A percentile compares a stretch with the other conserved stretches of the same genome.
phyloP scores from a whole-genome alignment of 2,329 filamentous ascomycete genomes.

The Paraphaeosphaeria sporulosa region DNA sequence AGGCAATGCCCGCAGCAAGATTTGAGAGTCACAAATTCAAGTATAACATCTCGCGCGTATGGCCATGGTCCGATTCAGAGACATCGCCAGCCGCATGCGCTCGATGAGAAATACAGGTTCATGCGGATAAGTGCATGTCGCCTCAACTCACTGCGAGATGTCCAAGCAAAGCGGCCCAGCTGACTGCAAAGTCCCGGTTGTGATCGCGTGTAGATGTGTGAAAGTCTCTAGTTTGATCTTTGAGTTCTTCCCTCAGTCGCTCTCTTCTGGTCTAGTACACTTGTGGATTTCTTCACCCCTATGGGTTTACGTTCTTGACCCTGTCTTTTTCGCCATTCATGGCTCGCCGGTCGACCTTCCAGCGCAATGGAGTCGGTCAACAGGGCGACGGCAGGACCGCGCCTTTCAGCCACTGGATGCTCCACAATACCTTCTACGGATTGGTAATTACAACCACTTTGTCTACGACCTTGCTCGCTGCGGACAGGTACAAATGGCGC shows the following conservation, averaged over 20 bases:
- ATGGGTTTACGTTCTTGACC: constrained; percentile 18
- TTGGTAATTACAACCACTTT: constrained; percentile 34
- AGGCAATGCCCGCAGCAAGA: constrained; percentile 2
- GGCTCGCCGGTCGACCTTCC: constrained; percentile 31
- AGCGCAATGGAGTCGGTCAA: constrained; percentile 18
- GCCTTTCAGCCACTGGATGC: constrained; percentile 32
- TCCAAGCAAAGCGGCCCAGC: neutral
- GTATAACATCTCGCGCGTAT: neutral
- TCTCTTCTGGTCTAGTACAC: constrained; percentile 5
- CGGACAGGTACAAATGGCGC: constrained; percentile 31
- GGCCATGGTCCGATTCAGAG: constrained; percentile 1
- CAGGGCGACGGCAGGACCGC: constrained; percentile 24
- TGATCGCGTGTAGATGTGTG: neutral
- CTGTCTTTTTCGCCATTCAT: constrained; percentile 20
- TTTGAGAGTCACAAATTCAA: constrained; percentile 4
- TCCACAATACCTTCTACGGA: constrained; percentile 39
- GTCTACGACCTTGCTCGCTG: constrained; percentile 25
- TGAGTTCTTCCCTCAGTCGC: neutral
- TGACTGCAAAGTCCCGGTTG: neutral
- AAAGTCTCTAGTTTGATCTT: neutral
- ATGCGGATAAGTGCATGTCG: constrained; percentile 8
- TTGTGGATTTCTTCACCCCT: constrained; percentile 16
- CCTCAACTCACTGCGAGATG: neutral
- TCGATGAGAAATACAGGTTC: neutral
- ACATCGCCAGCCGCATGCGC: constrained; percentile 12